phyloP scores from a whole-genome alignment of 176 grass and related monocot genomes.

The Rhipidocladum racemiflorum region DNA sequence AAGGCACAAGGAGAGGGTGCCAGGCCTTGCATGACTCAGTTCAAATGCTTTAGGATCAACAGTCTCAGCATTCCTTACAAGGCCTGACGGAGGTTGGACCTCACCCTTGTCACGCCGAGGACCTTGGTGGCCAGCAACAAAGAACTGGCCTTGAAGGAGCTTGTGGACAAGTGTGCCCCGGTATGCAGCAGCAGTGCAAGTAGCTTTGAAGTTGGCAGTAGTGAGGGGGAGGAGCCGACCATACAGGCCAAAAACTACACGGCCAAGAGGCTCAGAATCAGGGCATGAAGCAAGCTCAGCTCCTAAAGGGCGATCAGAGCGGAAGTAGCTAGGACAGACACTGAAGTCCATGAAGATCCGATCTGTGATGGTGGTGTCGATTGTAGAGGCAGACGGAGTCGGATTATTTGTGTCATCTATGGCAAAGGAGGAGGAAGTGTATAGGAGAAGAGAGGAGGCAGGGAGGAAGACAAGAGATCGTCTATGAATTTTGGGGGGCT shows the following conservation, averaged over 20 bases:
- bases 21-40: conserved; percentile 67
- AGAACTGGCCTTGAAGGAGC: conserved; percentile 79
- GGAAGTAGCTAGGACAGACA: conserved; percentile 78
- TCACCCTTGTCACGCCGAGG: conserved; percentile 65
- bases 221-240: conserved; percentile 71
- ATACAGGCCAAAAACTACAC: conserved; percentile 91
- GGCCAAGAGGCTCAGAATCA: conserved; percentile 78
- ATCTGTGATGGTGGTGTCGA: conserved; percentile 63
- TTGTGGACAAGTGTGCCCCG: conserved; percentile 86
- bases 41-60: conserved; percentile 74
- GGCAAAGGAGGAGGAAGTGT: conserved; percentile 31
- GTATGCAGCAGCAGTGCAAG: conserved; percentile 70
- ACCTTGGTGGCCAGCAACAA: conserved; percentile 78
- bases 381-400: conserved; percentile 22
- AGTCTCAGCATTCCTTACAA: conserved; percentile 67
- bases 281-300: conserved; percentile 74
- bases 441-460: conserved; percentile 40
- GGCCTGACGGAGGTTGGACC: conserved; percentile 60
- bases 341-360: conserved; percentile 92
- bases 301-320: conserved; percentile 66
- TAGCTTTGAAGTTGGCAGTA: conserved; percentile 68
- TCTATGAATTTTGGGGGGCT: conserved; percentile 27
- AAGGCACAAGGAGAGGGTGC: conserved; percentile 84
- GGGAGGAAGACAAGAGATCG: conserved; percentile 33
- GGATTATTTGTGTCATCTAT: conserved; percentile 32